Percentiles rank a stretch among this genome's conserved stretches.
These are phyloP conservation scores for Ceratorhiza oryzae-sativae DNA, from an alignment of 1,284 basidiomycete species.

Conservation along the genomic window DNA sequence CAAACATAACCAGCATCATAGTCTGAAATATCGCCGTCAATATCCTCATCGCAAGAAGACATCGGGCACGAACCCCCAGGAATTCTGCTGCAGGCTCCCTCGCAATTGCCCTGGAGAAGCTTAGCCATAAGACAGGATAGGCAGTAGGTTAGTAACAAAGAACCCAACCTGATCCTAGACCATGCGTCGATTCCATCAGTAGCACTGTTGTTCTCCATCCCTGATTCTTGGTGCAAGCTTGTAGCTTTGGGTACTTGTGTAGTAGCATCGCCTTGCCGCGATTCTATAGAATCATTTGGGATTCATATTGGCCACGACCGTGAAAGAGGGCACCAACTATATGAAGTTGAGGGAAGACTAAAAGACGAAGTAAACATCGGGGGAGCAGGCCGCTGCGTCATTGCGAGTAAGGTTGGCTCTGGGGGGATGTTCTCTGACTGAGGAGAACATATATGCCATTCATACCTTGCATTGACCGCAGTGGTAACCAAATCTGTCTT, in stretches of 20 bases:
- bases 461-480: too few species aligned
- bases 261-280: neutral
- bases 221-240: too few species aligned
- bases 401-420: too few species aligned
- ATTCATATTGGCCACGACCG: too few species aligned
- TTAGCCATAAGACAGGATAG: neutral
- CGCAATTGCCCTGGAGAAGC: constrained; percentile 45
- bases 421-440: too few species aligned
- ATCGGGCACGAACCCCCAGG: constrained; percentile 53
- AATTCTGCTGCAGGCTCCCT: constrained; percentile 74
- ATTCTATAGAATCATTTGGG: neutral
- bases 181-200: neutral
- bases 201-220: too few species aligned
- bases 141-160: neutral
- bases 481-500: too few species aligned
- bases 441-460: too few species aligned
- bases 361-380: neutral
- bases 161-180: constrained; percentile 14
- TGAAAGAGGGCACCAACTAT: neutral
- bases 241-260: too few species aligned
- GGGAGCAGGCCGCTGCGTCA: neutral
- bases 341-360: neutral
- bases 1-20: constrained; percentile 70
- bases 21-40: constrained; percentile 48
- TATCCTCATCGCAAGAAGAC: neutral